phyloP scores from a whole-genome alignment of 1,139 yeast genomes.

The Pneumocystis jirovecii region DNA sequence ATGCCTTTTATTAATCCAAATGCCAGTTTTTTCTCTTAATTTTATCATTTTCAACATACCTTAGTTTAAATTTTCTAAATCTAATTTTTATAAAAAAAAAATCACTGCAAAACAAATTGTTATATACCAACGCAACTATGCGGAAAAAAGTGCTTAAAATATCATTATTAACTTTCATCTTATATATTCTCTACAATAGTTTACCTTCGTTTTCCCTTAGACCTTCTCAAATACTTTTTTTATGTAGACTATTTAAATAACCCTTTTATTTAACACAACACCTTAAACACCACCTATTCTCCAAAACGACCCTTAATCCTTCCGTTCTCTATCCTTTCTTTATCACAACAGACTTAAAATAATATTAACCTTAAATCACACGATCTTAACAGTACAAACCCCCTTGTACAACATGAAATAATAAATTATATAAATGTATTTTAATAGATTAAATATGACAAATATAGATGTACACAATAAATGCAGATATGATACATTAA shows the following conservation, averaged over 20 bases:
- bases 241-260: not conserved
- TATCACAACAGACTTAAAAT: not conserved
- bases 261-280: not conserved
- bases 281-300: not conserved
- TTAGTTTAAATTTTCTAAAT: not conserved
- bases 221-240: not conserved
- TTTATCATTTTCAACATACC: not conserved
- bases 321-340: not conserved
- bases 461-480: not conserved
- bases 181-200: not conserved
- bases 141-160: not conserved
- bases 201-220: not conserved
- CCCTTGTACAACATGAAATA: not conserved
- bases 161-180: not conserved
- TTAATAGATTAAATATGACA: not conserved
- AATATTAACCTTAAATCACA: not conserved
- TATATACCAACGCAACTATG: not conserved
- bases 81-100: not conserved
- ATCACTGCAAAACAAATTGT: not conserved
- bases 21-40: not conserved
- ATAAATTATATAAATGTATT: not conserved
- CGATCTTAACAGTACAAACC: not conserved
- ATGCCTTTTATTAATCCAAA: not conserved
- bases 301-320: not conserved
- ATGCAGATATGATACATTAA: not conserved